Evolutionary conservation across 148 eudicot genomes (phyloP).

Genomic region (Amaranthus hypochondriacus): DNA sequence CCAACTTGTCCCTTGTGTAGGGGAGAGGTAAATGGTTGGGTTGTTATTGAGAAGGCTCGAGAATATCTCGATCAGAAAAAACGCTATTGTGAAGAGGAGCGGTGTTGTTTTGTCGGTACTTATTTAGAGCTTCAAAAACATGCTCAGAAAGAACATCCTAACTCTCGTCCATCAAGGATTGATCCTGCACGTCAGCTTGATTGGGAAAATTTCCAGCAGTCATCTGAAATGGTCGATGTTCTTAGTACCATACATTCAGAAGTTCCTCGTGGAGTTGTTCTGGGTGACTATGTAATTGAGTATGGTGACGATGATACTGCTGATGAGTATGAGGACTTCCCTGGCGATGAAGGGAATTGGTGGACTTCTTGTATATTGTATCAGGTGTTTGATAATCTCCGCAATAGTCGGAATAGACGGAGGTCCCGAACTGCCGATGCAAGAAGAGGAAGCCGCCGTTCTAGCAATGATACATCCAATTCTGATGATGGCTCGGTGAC

Average conservation of each 20-base stretch:
- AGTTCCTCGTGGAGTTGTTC: constrained; percentile 88
- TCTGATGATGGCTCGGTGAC: constrained; percentile 94
- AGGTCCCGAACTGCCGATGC: constrained; percentile 54
- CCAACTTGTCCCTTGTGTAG: constrained; percentile 89
- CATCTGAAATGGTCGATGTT: constrained; percentile 89
- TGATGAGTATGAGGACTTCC: constrained; percentile 87
- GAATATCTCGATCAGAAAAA: constrained; percentile 55
- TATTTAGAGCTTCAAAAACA: constrained; percentile 76
- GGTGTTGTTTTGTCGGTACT: constrained; percentile 63
- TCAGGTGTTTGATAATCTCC: constrained; percentile 83
- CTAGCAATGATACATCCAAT: constrained; percentile 66
- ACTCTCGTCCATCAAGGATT: constrained; percentile 73
- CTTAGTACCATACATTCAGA: constrained; percentile 91
- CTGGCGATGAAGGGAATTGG: constrained; percentile 86
- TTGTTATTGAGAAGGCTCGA: constrained; percentile 50
- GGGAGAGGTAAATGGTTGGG: constrained; percentile 90
- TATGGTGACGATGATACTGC: constrained; percentile 83
- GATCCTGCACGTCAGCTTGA: constrained; percentile 89
- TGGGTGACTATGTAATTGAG: constrained; percentile 96
- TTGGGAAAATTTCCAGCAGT: constrained; percentile 96
- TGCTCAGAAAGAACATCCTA: constrained; percentile 76
- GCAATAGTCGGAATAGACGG: constrained; percentile 78
- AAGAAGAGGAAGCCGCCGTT: constrained; percentile 64
- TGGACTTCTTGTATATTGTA: constrained; percentile 93
- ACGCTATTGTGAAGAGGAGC: constrained; percentile 67